These are phyloP conservation scores for Amoebophrya sp. DNA, from an alignment of 169 alveolate genomes.

Conservation along the genomic window DNA sequence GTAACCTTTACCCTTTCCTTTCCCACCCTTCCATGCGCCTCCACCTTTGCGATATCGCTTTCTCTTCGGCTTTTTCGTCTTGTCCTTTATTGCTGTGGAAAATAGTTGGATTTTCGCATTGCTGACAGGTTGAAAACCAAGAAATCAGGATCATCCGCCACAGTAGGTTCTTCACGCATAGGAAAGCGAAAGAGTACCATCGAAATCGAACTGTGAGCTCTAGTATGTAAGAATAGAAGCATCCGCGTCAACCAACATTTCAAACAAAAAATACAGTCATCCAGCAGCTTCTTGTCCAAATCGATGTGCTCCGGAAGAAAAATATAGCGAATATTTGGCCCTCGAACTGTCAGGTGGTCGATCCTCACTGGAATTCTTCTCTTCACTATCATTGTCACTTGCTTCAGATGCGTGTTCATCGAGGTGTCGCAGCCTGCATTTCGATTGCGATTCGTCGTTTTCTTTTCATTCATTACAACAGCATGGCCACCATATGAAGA, in stretches of 20 bases:
- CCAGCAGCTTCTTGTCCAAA: neutral
- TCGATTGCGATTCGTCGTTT: neutral
- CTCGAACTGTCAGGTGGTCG: neutral
- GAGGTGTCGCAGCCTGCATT: neutral
- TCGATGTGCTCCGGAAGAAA: neutral
- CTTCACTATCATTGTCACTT: neutral
- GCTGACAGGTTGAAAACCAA: too few species aligned
- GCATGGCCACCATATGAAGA: too few species aligned
- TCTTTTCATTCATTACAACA: too few species aligned
- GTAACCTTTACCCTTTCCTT: neutral
- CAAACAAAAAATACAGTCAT: neutral
- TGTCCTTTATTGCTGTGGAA: neutral
- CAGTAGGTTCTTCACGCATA: too few species aligned
- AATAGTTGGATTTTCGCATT: neutral
- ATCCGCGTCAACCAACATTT: neutral
- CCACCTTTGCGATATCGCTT: neutral
- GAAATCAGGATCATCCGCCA: too few species aligned
- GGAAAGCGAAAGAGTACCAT: too few species aligned
- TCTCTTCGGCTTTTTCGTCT: neutral
- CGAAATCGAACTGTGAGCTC: too few species aligned
- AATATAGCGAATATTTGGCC: neutral
- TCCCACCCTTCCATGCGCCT: neutral
- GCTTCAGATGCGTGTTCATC: slow-evolving; percentile 11
- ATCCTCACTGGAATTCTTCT: neutral
- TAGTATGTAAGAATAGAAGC: too few species aligned